A percentile compares a stretch with the other conserved stretches of the same genome.
These are phyloP conservation scores for Hordeum vulgare DNA, from an alignment of 176 grass and related monocot genomes.

Conservation along the genomic window DNA sequence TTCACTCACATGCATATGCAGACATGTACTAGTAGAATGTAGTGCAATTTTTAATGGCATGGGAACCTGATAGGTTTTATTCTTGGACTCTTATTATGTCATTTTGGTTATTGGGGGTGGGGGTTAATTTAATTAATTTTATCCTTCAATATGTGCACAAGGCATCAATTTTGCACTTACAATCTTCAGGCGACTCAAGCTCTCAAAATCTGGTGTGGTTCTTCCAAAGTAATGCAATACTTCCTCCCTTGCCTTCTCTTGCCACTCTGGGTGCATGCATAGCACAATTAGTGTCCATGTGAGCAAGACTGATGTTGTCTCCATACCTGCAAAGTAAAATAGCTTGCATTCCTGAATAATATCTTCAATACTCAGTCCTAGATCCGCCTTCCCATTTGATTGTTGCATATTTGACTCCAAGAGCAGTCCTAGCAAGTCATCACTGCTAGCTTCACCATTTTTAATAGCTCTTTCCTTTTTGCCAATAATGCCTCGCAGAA, in stretches of 20 bases:
- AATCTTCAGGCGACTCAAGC: background rate
- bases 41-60: background rate
- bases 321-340: slow-evolving; percentile 1
- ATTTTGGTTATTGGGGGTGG: background rate
- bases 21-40: background rate
- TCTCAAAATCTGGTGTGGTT: slow-evolving; percentile 44
- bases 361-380: slow-evolving; percentile 24
- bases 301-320: background rate
- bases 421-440: slow-evolving; percentile 53
- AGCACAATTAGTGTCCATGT: slow-evolving; percentile 26
- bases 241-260: slow-evolving; percentile 58
- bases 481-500: slow-evolving; percentile 51
- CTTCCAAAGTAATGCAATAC: slow-evolving; percentile 54
- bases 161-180: slow-evolving; percentile 23
- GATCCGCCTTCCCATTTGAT: slow-evolving; percentile 25
- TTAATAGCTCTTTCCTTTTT: slow-evolving; percentile 40
- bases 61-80: background rate
- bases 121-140: background rate
- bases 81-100: background rate
- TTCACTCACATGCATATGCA: background rate
- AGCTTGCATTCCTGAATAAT: slow-evolving; percentile 75
- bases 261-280: slow-evolving; percentile 77
- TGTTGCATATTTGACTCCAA: slow-evolving; percentile 57
- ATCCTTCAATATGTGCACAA: background rate
- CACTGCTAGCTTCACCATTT: slow-evolving; percentile 24